Evolutionary conservation across 192 early-diverging fungal genomes (phyloP), one percentile per base, ranked within the genome.

Genomic region (Dissophora globulifera): DNA sequence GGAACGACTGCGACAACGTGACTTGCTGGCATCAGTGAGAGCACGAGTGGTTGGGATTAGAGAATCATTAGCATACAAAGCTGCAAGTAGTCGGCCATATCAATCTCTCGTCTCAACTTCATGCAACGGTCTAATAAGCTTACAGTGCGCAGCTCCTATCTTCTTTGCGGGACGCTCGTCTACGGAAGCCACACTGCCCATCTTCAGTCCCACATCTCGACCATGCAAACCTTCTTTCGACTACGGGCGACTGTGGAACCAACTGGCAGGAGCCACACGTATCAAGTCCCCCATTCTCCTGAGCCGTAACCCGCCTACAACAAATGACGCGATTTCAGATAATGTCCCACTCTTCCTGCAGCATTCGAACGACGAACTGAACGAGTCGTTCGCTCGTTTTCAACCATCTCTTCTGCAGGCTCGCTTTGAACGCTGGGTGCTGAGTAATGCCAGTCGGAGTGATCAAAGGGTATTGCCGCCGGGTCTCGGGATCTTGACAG

Each of bases 281-380:
- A 25, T 50, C 49, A 29, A 50, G 26, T 13, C 7, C 7, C n/a
- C n/a, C n/a, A n/a, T n/a, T n/a, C 16, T 45, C 7, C 43, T n/a
- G 1, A 7, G 23, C 19, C 42, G 20, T 20, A 22, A 2, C 1
- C 19, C 33, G 6, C 7, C 23, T 25, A 20, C 7, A 40, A 19
- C 53, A 26, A 10, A 9, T 29, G 33, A n/a, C 11, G 16, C 19
- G 7, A 9, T 25, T 2, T 65, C 62, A 5, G 52, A 50, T 10
- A 53, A 65, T 11, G 62, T 65, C 2, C 51, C 50, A 11, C 50
- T 65, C 20, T 65, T 42, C 33, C 30, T 65, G n/a, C 29, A 46
- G 13, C 19, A 22, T 19, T 19, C 2, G 9, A 17, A 33, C 12
- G 29, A 29, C 0, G 20, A 17, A 9, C 4, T 1, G 0, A 20